phyloP scores from a whole-genome alignment of 805 yeast genomes.

The Ogataea nonfermentans region DNA sequence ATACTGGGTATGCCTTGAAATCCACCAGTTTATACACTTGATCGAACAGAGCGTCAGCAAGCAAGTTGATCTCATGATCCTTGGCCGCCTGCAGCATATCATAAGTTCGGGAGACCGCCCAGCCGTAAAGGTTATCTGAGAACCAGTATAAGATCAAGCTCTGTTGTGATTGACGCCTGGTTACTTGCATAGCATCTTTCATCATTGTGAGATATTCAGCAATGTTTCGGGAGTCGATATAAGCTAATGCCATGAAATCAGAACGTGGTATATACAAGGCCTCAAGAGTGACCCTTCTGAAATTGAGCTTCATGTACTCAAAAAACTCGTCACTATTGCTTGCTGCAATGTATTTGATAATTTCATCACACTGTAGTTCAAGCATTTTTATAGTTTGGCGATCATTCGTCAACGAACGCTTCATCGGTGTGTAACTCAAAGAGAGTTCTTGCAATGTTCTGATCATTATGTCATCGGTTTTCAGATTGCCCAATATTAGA shows the following conservation, averaged over 20 bases:
- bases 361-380: conserved; percentile 39
- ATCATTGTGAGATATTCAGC: conserved; percentile 40
- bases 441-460: conserved; percentile 18
- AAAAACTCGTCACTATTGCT: conserved; percentile 46
- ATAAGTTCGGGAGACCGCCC: conserved; percentile 49
- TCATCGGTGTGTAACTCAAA: conserved; percentile 12
- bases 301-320: conserved; percentile 33
- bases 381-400: conserved; percentile 22
- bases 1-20: conserved; percentile 26
- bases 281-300: conserved; percentile 33
- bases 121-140: conserved; percentile 43
- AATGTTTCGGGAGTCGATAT: conserved; percentile 39
- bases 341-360: conserved; percentile 48
- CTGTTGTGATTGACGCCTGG: conserved; percentile 46
- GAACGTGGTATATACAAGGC: conserved; percentile 40
- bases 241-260: conserved; percentile 45
- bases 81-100: conserved; percentile 38
- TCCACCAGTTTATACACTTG: conserved; percentile 32
- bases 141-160: conserved; percentile 45
- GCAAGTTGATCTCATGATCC: conserved; percentile 15
- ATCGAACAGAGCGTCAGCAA: conserved; percentile 39
- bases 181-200: conserved; percentile 34
- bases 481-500: conserved; percentile 15
- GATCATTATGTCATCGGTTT: conserved; percentile 28
- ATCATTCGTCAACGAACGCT: conserved; percentile 1